Evolutionary conservation across 164 flowering plant species (phyloP).

Genomic region (Tetracentron sinense): DNA sequence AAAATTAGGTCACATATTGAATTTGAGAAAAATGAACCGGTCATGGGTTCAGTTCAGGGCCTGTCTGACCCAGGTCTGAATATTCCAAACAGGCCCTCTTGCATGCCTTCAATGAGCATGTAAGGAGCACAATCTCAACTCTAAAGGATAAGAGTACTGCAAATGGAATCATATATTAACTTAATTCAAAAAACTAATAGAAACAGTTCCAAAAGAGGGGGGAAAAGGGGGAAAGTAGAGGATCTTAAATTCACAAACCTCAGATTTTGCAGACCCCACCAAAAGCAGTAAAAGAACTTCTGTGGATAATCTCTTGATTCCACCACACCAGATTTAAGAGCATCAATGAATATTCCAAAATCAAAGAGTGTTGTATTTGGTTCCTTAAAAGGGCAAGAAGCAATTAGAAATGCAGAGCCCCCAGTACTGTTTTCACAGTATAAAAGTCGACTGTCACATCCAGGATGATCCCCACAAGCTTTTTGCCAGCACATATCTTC

Average conservation of each 20-base stretch:
- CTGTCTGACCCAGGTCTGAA: background rate
- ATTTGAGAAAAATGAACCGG: too few species aligned
- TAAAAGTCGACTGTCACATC: constrained; percentile 24
- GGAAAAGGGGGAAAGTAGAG: background rate
- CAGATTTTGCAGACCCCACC: constrained; percentile 95
- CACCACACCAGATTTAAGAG: constrained; percentile 72
- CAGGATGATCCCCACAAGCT: constrained; percentile 43
- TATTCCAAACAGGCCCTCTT: background rate
- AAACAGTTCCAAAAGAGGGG: background rate
- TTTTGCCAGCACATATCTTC: constrained; percentile 73
- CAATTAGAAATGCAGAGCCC: constrained; percentile 23
- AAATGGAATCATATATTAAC: background rate
- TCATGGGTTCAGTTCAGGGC: too few species aligned
- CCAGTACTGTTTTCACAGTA: constrained; percentile 37
- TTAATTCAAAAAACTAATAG: background rate
- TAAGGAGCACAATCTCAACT: background rate
- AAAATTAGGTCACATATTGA: too few species aligned
- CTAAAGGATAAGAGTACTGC: background rate
- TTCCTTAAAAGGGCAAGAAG: constrained; percentile 41
- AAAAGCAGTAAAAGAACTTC: constrained; percentile 89
- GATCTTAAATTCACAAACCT: constrained; percentile 52
- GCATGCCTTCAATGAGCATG: background rate
- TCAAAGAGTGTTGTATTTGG: constrained; percentile 43
- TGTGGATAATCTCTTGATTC: constrained; percentile 66
- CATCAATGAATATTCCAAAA: constrained; percentile 83